Evolutionary conservation across 164 flowering plant species (phyloP).

Genomic region (Macadamia tetraphylla): DNA sequence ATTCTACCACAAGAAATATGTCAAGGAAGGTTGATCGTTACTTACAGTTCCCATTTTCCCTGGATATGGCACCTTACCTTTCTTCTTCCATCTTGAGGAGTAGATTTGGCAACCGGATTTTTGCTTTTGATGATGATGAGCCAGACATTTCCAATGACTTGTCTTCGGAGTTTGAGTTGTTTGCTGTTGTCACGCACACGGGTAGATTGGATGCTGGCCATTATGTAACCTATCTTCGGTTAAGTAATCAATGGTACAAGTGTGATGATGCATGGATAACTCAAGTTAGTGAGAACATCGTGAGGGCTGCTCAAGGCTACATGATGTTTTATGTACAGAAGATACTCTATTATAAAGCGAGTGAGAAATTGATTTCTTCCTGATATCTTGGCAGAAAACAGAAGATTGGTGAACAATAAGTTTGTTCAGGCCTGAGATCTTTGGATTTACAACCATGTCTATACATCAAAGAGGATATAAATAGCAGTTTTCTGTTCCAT

Average conservation of each 20-base stretch:
- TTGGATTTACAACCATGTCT: slow-evolving; percentile 7
- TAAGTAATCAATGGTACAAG: slow-evolving; percentile 78
- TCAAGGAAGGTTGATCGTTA: slow-evolving; percentile 80
- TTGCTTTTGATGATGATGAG: slow-evolving; percentile 60
- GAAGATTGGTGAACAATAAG: background rate
- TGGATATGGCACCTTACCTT: slow-evolving; percentile 84
- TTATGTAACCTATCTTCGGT: slow-evolving; percentile 69
- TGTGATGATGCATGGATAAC: slow-evolving; percentile 93
- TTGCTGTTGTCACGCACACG: slow-evolving; percentile 85
- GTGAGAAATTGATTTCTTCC: slow-evolving; percentile 37
- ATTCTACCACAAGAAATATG: slow-evolving; percentile 66
- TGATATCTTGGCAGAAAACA: slow-evolving; percentile 8
- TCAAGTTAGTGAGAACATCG: slow-evolving; percentile 61
- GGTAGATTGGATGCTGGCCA: slow-evolving; percentile 88
- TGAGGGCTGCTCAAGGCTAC: slow-evolving; percentile 81
- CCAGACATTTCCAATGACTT: slow-evolving; percentile 38
- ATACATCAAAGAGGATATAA: slow-evolving; percentile 1
- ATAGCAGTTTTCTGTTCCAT: slow-evolving; percentile 13
- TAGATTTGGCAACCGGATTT: slow-evolving; percentile 71
- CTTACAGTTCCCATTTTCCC: slow-evolving; percentile 78
- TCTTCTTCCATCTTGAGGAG: slow-evolving; percentile 81
- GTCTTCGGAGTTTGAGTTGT: slow-evolving; percentile 79
- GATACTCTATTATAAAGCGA: slow-evolving; percentile 53
- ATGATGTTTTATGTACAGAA: slow-evolving; percentile 88
- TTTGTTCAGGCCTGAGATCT: background rate